Percentiles rank a stretch among this genome's conserved stretches.
Conservation (phyloP, 768 basidiomycete species). For the Pleurotus salmoneostramineus region DNA sequence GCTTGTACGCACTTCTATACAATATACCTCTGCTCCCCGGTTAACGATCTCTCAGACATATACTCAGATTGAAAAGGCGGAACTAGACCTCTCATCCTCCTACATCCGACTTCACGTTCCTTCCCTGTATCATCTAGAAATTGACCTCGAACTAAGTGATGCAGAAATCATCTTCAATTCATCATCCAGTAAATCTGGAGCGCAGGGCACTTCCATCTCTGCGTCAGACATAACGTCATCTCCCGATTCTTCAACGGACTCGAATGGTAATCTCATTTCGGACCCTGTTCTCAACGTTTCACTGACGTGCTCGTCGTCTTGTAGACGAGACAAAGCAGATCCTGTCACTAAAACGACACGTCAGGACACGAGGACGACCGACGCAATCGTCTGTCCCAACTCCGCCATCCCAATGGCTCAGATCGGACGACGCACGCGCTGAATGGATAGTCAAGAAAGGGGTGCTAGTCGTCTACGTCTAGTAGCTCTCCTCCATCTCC, state of each 20-base stretch:
- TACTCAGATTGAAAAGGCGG: constrained; percentile 37
- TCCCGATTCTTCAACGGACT: not conserved
- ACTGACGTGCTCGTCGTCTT: constrained; percentile 5
- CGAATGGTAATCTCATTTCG: too few species aligned
- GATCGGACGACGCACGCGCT: constrained; percentile 59
- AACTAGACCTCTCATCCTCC: constrained; percentile 64
- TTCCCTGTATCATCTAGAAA: constrained; percentile 37
- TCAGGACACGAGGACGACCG: not conserved
- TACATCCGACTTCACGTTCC: constrained; percentile 54
- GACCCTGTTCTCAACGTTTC: too few species aligned
- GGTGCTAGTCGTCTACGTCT: constrained; percentile 41
- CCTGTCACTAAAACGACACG: constrained; percentile 46
- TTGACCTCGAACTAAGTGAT: constrained; percentile 55
- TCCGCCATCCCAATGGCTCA: constrained; percentile 39
- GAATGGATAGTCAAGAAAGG: constrained; percentile 64
- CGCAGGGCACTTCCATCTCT: not conserved
- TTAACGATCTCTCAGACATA: constrained; percentile 27
- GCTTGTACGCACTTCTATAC: constrained; percentile 42
- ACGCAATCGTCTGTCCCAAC: not conserved
- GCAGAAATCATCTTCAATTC: constrained; percentile 39
- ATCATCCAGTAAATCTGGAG: constrained; percentile 12
- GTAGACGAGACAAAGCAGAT: constrained; percentile 20
- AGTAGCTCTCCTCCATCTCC: not conserved
- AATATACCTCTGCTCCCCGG: not conserved
- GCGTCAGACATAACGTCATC: not conserved